Percentiles rank a stretch among this genome's conserved stretches.
These are phyloP conservation scores for Nepenthes alata DNA, from an alignment of 179 eudicot genomes.

Conservation along the genomic window DNA sequence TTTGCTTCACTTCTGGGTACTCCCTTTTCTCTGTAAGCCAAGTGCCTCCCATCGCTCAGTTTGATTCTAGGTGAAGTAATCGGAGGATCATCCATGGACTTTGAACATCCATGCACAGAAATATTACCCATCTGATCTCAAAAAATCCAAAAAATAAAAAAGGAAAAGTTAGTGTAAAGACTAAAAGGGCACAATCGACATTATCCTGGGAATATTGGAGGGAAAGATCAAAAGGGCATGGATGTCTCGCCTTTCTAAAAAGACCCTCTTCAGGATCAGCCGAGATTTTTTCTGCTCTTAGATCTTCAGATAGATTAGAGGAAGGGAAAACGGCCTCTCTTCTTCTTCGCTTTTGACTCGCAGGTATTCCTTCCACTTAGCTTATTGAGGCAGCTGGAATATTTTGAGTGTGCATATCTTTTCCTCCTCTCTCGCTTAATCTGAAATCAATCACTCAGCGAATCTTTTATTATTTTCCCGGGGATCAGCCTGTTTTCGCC, in stretches of 20 bases:
- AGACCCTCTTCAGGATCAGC: not conserved
- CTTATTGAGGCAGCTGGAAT: not conserved
- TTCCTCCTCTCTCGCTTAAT: not conserved
- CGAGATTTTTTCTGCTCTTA: not conserved
- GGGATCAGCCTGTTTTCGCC: no score
- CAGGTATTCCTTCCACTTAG: not conserved
- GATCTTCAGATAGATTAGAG: not conserved
- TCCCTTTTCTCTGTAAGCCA: conserved; percentile 59
- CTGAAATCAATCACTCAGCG: not conserved
- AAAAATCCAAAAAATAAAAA: not conserved
- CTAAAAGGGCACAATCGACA: not conserved
- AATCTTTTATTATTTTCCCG: no score
- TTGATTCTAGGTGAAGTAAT: conserved; percentile 30
- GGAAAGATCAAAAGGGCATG: not conserved
- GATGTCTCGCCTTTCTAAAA: not conserved
- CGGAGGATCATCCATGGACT: conserved; percentile 30
- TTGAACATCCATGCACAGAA: conserved; percentile 22
- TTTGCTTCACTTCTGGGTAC: conserved; percentile 37
- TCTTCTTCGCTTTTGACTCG: not conserved
- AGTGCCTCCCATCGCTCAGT: conserved; percentile 50
- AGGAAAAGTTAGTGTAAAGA: no score
- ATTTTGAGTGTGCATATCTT: not conserved
- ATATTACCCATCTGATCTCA: conserved; percentile 34
- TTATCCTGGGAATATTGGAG: no score
- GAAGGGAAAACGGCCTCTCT: not conserved